These are phyloP conservation scores for Backusella mclennaniae DNA, from an alignment of 192 early-diverging fungal genomes.

Conservation along the genomic window DNA sequence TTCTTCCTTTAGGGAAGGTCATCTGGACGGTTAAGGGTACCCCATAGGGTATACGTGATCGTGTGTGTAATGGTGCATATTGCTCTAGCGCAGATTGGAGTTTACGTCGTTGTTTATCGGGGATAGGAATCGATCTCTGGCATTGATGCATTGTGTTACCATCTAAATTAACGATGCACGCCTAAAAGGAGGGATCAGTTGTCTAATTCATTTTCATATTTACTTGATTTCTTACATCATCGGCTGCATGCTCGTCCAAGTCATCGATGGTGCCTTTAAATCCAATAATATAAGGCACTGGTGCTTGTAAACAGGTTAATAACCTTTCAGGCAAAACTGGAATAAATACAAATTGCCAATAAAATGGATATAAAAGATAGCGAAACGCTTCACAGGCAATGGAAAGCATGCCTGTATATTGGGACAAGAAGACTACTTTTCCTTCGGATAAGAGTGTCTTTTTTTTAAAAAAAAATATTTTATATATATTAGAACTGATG, in stretches of 20 bases:
- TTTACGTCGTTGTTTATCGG: constrained; percentile 61
- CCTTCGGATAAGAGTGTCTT: constrained; percentile 60
- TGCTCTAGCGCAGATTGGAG: constrained; percentile 57
- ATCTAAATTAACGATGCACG: constrained; percentile 69
- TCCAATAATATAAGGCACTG: constrained; percentile 81
- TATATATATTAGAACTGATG: not conserved
- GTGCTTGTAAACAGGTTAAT: constrained; percentile 56
- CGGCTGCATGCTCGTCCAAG: constrained; percentile 50
- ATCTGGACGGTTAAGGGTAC: constrained; percentile 54
- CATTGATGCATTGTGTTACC: constrained; percentile 54
- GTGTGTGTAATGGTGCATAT: constrained; percentile 43
- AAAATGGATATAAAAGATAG: constrained; percentile 68
- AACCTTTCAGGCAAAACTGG: constrained; percentile 66
- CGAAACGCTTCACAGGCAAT: constrained; percentile 61
- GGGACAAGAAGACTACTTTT: constrained; percentile 70
- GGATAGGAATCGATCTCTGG: constrained; percentile 44
- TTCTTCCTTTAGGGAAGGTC: constrained; percentile 59
- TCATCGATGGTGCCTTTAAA: constrained; percentile 55
- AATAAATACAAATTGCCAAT: constrained; percentile 77
- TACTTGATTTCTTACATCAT: constrained; percentile 51
- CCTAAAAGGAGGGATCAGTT: constrained; percentile 24
- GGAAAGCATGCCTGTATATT: constrained; percentile 65
- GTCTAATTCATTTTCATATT: not conserved
- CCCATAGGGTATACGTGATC: constrained; percentile 40
- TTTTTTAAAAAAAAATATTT: not conserved